Base-by-base conservation (phyloP, 2,329 filamentous ascomycete genomes). In the Talaromyces sp. region DNA sequence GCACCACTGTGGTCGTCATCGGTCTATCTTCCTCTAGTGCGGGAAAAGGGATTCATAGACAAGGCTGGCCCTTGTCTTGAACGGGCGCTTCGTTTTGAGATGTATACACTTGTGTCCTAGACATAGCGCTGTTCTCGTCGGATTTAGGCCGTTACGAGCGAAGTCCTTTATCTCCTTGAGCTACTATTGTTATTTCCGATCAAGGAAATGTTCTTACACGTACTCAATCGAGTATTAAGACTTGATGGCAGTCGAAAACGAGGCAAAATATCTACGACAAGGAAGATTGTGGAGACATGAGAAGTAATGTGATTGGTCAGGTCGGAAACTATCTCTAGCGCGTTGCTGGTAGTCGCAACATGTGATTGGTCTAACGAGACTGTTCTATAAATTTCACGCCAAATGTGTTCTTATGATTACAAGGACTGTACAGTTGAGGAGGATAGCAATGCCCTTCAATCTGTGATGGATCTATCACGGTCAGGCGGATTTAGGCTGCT, bases 271-370 rank as follows among this genome's bases (percentile, higher is more conserved):
- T 28, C 25, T 8, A 11, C 15, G 28, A 35, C 6, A 17, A 48
- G 9, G 22, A n/a, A 22, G 28, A 46, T 6, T 37, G 13, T 19
- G 22, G 28, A 31, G 21, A 22, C 7, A 9, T 3, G 1, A 1
- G 2, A 31, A 10, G 10, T 31, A 11, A n/a, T 31, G 15, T 39
- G 17, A 56, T 57, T 57, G 43, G 54, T 13, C 8, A 8, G 37
- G 1, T 57, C 54, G 54, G 54, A 57, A 57, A 40, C 54, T 57
- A 57, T 28, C n/a, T 15, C 36, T 57, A 57, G 54, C 21, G 54
- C 11, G 19, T 17, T 10, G 3, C 19, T 13, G 8, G 10, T 33
- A 9, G 8, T 51, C 9, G 17, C 13, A 33, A 19, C 11, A 19
- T 28, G 10, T 40, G 33, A 56, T 56, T 56, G 43, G 43, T 35